These are phyloP conservation scores for Euptelea pleiosperma DNA, from an alignment of 164 flowering plant species.

Conservation along the genomic window DNA sequence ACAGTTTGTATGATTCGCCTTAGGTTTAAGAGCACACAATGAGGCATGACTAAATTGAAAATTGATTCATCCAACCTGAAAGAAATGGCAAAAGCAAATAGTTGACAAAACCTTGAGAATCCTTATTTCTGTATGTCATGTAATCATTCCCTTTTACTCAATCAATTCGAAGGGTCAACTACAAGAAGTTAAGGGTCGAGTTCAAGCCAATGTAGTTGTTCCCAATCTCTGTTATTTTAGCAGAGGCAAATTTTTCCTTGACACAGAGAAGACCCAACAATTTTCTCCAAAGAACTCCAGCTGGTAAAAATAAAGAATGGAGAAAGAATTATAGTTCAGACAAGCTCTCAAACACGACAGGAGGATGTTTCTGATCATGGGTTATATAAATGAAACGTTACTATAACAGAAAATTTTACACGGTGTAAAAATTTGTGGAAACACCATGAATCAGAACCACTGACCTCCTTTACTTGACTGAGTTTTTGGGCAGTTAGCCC, in stretches of 20 bases:
- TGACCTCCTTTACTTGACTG: conserved; percentile 4
- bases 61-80: too few relatives aligned
- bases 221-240: not conserved
- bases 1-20: too few relatives aligned
- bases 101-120: too few relatives aligned
- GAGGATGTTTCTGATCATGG: not conserved
- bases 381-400: not conserved
- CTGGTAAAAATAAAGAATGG: conserved; percentile 11
- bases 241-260: not conserved
- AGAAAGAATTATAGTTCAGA: not conserved
- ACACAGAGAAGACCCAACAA: conserved; percentile 4
- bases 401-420: not conserved
- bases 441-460: conserved; percentile 3
- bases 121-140: too few relatives aligned
- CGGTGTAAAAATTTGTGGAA: too few relatives aligned
- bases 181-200: not conserved
- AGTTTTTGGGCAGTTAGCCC: conserved; percentile 3
- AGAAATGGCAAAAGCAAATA: too few relatives aligned
- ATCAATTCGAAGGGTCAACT: not conserved
- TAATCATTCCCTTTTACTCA: too few relatives aligned
- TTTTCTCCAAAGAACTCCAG: conserved; percentile 3
- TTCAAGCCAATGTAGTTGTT: not conserved
- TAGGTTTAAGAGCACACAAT: too few relatives aligned
- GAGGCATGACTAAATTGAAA: too few relatives aligned
- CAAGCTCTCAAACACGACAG: conserved; percentile 2